Evolutionary conservation across 805 yeast genomes (phyloP), one percentile per base, ranked within the genome.

Genomic region (Zygosaccharomyces bailii): DNA sequence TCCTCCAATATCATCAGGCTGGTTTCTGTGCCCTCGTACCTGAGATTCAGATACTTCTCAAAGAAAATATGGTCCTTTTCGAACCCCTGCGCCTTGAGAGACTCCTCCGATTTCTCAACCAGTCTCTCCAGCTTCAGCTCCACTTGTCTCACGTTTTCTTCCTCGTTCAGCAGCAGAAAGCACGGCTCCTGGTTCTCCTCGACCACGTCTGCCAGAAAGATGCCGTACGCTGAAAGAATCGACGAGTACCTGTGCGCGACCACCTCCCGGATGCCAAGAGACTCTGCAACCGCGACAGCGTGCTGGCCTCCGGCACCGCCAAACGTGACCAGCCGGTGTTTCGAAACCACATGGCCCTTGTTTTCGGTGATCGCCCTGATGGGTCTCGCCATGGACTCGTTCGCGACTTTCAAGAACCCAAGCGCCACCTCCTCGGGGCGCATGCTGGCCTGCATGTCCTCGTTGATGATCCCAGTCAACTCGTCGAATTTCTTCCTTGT

Each of bases 221-320:
- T 88, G 49, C 96, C 96, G 59, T 84, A 88, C 0, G 96, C 96
- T 1, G 95, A 85, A 8, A 88, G 69, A 33, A 88, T 79, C 0
- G 95, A 86, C 2, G 96, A 86, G 61, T 85, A 85, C 60, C 83
- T 76, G 65, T 88, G 96, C 19, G 85, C 81, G 25, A 86, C 64
- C 5, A 88, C 84, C 21, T 79, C 76, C 9, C 70, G 61, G 38
- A 88, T 84, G 6, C 89, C 89, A 48, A 88, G 70, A 19, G 76
- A 73, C 45, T 77, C 72, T 1, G 95, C 95, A 27, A 88, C 80
- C 7, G 85, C 80, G 39, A 78, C 80, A 2, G 93, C 90, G 63
- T 86, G 90, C 65, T 88, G 96, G 6, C 96, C 96, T 43, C 96
- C 96, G 19, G 95, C 95, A 39, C 96, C 96, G 37, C 96, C 96